phyloP scores from a whole-genome alignment of 2,329 filamentous ascomycete genomes.

The Ophiostoma fasciatum region DNA sequence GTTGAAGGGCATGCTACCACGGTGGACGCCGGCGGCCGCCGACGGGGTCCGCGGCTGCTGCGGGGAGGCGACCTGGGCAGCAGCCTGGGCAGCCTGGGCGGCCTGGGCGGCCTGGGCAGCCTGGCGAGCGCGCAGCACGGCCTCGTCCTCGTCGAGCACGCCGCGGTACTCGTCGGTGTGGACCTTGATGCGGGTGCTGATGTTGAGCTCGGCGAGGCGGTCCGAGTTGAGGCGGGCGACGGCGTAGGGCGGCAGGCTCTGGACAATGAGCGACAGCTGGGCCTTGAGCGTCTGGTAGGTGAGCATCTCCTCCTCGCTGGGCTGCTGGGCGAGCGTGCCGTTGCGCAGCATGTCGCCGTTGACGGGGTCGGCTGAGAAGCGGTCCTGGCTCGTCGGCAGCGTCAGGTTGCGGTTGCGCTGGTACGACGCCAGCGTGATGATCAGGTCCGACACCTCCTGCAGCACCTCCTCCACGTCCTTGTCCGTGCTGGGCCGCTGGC shows the following conservation, averaged over 20 bases:
- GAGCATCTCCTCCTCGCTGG: constrained; percentile 38
- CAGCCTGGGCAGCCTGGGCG: constrained; percentile 14
- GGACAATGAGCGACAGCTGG: constrained; percentile 59
- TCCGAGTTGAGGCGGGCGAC: constrained; percentile 78
- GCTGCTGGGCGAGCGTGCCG: constrained; percentile 51
- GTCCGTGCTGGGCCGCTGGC: constrained; percentile 35
- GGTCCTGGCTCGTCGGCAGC: constrained; percentile 47
- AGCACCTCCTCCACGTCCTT: constrained; percentile 56
- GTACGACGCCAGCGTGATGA: constrained; percentile 63
- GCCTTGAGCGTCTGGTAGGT: constrained; percentile 62
- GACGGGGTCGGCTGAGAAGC: constrained; percentile 45
- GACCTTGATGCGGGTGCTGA: constrained; percentile 64
- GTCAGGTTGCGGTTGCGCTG: constrained; percentile 65
- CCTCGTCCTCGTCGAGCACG: constrained; percentile 71
- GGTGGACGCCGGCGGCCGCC: too few species aligned
- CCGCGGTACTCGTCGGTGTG: constrained; percentile 61
- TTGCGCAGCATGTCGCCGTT: constrained; percentile 54
- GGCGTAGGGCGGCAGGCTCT: constrained; percentile 66
- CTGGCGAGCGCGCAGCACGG: constrained; percentile 28
- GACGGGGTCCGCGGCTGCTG: constrained; percentile 13
- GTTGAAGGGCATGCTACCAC: constrained; percentile 24
- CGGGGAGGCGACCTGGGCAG: constrained; percentile 15
- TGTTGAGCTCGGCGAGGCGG: constrained; percentile 66
- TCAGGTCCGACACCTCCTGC: constrained; percentile 57
- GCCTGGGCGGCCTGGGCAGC: constrained; percentile 11